Base-by-base conservation (phyloP, 345 rosid genomes). In the Rhizophora apiculata region DNA sequence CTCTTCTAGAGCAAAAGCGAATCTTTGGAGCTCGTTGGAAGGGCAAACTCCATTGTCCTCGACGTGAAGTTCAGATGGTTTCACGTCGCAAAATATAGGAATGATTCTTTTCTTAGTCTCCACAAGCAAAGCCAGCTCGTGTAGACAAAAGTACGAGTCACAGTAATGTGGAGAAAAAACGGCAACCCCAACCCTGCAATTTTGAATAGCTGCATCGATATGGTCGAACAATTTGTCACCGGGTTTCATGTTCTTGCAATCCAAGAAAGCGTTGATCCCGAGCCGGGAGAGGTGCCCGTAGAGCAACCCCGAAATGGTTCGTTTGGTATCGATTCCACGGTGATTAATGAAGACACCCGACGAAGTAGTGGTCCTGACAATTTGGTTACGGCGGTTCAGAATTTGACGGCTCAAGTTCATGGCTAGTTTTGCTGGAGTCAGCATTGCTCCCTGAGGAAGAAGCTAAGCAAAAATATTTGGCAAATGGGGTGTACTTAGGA, bases 341-440 rank as follows among this genome's bases (percentile, higher is more conserved):
- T 94, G 98, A 52, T 83, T 91, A 49, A 94, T 94, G 84, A 94
- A 94, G 3, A 94, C 82, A n/a, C 91, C 95, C 30, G 73, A 72
- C 54, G 31, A 24, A 10, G 6, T 60, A 46, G 31, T 36, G 26
- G 20, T 13, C 13, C 46, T 8, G n/a, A n/a, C 67, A 64, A 51
- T 57, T 49, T 63, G 68, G 43, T 46, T 64, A 1, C 27, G 16
- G 48, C 57, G 74, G 64, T 34, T 27, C 58, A 74, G 62, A 73
- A 67, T 64, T 69, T 68, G 72, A 39, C 63, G 29, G 32, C 56
- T 62, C 36, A 77, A 57, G 62, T 69, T 67, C 43, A 69, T 81
- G 36, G 82, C 80, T 53, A 61, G 30, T 30, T 75, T 16, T 29
- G 73, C 54, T 46, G 29, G 63, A 20, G 85, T 83, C 68, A 76